Evolutionary conservation across 371 early-diverging fungal species (phyloP), one percentile per base, ranked within the genome.

Genomic region (Lichtheimia hyalospora): DNA sequence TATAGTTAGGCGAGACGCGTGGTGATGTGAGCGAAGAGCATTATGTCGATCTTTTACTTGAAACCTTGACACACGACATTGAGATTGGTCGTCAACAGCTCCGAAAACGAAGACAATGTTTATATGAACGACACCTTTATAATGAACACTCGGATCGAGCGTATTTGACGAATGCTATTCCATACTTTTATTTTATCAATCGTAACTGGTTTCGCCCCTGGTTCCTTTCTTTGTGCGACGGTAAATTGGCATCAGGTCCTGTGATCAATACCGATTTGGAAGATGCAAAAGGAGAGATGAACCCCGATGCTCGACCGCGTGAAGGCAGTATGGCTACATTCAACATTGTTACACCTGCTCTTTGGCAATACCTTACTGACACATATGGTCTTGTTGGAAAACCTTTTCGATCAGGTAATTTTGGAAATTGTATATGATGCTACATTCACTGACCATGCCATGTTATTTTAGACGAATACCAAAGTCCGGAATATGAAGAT

Each of bases 211-310:
- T 75, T 25, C 67, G 71, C 2, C 63, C 74, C 0, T 79, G 80
- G 80, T 79, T 79, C 57, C 63, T 79, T 44, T 61, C 74, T 14
- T 54, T 76, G 34, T 79, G 80, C 54, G 80, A 79, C 65, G 80
- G 80, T 40, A 72, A 74, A 42, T 60, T 74, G 27, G 76, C 73
- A 0, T 56, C 44, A 10, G 71, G 72, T 0, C 71, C 74, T 2
- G 62, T 79, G 23, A 65, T 61, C 7, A 79, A 79, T 54, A 25
- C 61, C 4, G 58, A 52, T 20, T 57, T 79, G n/a, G 73, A 70
- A 18, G 73, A 63, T 39, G 64, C 57, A 7, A 44, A 52, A 7
- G 74, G 65, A 6, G 59, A 48, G 28, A 16, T 79, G 23, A 72
- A 69, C 28, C 67, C 67, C 3, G 46, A 34, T 24, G 68, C 80